These are phyloP conservation scores for Geotrichum bryndzae DNA, from an alignment of 1,139 yeast genomes.

Conservation along the genomic window DNA sequence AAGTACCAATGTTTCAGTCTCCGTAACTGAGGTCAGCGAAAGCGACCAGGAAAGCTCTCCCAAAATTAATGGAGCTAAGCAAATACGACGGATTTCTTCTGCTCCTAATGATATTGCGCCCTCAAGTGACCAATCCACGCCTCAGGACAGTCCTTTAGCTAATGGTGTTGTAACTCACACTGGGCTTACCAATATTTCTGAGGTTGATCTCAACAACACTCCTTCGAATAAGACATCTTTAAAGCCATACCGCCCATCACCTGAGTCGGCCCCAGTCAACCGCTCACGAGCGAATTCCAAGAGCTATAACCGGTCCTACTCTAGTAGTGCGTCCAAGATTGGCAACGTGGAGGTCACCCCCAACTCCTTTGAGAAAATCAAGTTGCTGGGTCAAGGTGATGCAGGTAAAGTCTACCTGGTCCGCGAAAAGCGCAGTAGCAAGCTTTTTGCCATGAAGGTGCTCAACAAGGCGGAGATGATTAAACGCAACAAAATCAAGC, in stretches of 20 bases:
- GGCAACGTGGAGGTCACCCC: constrained; percentile 80
- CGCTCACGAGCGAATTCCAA: constrained; percentile 35
- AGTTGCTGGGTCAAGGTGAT: constrained; percentile 90
- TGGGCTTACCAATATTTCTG: constrained; percentile 3
- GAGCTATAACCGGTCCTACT: constrained; percentile 39
- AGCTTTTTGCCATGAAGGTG: constrained; percentile 87
- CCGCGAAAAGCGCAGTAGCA: constrained; percentile 66
- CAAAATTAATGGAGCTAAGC: not conserved
- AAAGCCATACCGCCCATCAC: not conserved
- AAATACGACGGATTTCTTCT: not conserved
- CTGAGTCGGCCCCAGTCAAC: not conserved
- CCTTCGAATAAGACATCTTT: not conserved
- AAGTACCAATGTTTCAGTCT: not conserved
- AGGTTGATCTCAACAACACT: constrained; percentile 3
- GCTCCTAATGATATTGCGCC: not conserved
- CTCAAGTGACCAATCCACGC: not conserved
- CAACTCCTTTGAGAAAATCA: constrained; percentile 78
- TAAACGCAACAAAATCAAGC: constrained; percentile 84
- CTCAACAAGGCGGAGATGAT: constrained; percentile 89
- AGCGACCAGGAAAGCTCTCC: not conserved
- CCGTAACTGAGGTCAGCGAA: not conserved
- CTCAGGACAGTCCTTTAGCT: constrained; percentile 26
- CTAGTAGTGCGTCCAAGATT: constrained; percentile 60
- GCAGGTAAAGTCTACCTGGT: constrained; percentile 95
- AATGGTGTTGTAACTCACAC: not conserved